Evolutionary conservation across 441 rosid species (phyloP), one percentile per base, ranked within the genome.

Genomic region (Gossypium lobatum): DNA sequence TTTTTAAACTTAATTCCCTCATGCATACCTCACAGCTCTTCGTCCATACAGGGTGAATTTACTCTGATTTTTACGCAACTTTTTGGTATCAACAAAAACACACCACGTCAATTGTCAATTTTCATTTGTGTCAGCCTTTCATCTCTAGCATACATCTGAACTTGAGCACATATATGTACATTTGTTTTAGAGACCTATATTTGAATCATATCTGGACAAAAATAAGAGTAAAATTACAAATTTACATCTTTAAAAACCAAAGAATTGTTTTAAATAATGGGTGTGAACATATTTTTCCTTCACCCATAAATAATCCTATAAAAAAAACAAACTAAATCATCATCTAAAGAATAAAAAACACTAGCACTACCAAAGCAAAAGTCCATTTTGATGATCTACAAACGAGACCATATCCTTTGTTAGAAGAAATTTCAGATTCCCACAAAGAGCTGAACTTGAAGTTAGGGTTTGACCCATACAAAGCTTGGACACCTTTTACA

Each of bases 381-480:
- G 79, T 78, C 83, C 80, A 83, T 66, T 64, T 75, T 17, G 84
- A 74, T 48, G 76, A 25, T 70, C 81, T 72, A 7, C 20, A 46
- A 48, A 20, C 18, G 0, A 71, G 23, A 7, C 78, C 77, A 58
- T 54, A 18, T 9, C 79, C 87, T 37, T 59, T 26, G 76, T 80
- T 80, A 0, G 84, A 72, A 45, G 91, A 80, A 76, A 87, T 77
- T 73, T 89, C 92, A 2, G 91, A 78, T 57, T 77, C 85, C 75
- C 83, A 63, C 73, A 89, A 74, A 10, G 95, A 83, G 74, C 86
- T 82, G 25, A 83, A 72, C 84, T 70, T 83, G 83, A 89, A 84
- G 57, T 85, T 86, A 0, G 97, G 98, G 31, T 92, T 94, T 59
- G 89, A 73, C 34, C 97, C 98, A 25, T 92, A 94, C 61, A 94